Conservation (phyloP, 1,139 yeast genomes). For the Nakaseomyces bracarensis region DNA sequence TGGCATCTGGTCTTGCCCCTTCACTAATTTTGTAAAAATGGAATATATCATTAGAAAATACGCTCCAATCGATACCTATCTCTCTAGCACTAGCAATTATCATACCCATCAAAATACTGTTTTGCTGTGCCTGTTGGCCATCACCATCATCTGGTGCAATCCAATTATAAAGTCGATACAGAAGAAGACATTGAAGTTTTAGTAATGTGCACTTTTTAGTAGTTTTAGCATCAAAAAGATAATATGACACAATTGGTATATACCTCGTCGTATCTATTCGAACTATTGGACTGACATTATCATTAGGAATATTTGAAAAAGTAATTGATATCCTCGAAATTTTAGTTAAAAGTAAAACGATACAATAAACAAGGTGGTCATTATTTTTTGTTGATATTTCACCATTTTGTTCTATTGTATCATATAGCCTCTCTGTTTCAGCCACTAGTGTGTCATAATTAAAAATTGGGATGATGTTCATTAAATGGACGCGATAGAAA, state of each 20-base stretch:
- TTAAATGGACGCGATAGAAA: constrained; percentile 19
- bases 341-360: constrained; percentile 22
- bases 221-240: constrained; percentile 19
- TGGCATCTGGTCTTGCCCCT: constrained; percentile 17
- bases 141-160: constrained; percentile 31
- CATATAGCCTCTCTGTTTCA: constrained; percentile 18
- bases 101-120: constrained; percentile 25
- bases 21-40: constrained; percentile 16
- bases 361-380: constrained; percentile 24
- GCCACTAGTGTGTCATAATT: constrained; percentile 15
- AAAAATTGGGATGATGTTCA: constrained; percentile 22
- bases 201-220: constrained; percentile 25
- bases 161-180: constrained; percentile 29
- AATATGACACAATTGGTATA: constrained; percentile 22
- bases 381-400: constrained; percentile 16
- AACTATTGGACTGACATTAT: constrained; percentile 12
- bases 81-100: constrained; percentile 27
- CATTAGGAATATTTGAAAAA: constrained; percentile 15
- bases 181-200: constrained; percentile 23
- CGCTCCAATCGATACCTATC: constrained; percentile 27
- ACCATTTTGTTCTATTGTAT: constrained; percentile 12
- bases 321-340: constrained; percentile 22
- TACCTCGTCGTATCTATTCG: constrained; percentile 22
- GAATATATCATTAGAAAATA: constrained; percentile 14
- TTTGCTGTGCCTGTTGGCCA: constrained; percentile 26